Evolutionary conservation across 2,329 filamentous ascomycete genomes (phyloP), one percentile per base, ranked within the genome.

Genomic region (Aspergillus fischeri): DNA sequence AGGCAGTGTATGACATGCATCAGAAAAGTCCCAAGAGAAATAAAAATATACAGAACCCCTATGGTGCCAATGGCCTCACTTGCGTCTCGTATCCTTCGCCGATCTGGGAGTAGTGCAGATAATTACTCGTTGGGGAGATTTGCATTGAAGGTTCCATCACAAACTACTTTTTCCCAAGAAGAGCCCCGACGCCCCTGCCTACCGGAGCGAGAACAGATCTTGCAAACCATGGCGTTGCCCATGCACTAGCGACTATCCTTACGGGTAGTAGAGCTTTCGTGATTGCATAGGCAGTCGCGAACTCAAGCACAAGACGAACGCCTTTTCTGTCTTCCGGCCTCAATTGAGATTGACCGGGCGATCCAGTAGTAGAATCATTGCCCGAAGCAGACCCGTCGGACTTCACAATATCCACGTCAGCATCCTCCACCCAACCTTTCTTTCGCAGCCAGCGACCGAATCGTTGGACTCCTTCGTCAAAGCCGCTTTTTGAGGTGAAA

Each of bases 151-250:
- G 28, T 25, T 49, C 14, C 25, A 28, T 38, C 25, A 32, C 28
- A 42, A 47, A 51, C 60, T 67, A 66, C 51, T 61, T 65, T 54
- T 64, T 73, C 35, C 70, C 60, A 59, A 82, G 76, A 9, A 79
- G 17, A 38, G 69, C 70, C 59, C 67, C 71, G 2, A 79, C 62
- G 28, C 70, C 63, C 49, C 70, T 77, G 29, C 73, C 73, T 29
- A 81, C 55, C 1, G 81, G 82, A 38, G 78, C 68, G 11, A 89
- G 74, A 42, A 90, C 77, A 24, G 83, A 77, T 47, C 86, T 83
- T 1, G 92, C 92, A 80, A 97, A 95, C 89, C 91, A 95, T 3
- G 94, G 94, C 49, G 94, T 96, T 14, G 84, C 88, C 91, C 90
- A 96, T 3, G 95, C 82, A 75, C 92, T 96, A 6, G 85, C 75